Evolutionary conservation across 768 basidiomycete genomes (phyloP).

Genomic region (Xerocomus potaroensis): DNA sequence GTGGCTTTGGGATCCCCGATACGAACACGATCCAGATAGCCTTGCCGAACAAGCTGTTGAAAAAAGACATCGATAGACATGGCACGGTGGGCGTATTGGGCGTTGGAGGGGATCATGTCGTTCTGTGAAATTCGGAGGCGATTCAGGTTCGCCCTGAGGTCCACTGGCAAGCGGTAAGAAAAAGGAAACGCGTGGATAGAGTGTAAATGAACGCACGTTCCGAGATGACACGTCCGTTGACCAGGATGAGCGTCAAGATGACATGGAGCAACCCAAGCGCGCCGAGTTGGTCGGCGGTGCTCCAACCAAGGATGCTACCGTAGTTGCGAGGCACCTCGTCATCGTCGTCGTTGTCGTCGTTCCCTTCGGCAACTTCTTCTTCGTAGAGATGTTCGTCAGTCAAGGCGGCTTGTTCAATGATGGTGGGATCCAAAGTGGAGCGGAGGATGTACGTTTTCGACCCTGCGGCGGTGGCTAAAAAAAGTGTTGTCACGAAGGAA

Average conservation of each 20-base stretch:
- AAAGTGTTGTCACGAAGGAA: not conserved
- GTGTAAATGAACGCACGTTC: slow-evolving; percentile 58
- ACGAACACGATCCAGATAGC: slow-evolving; percentile 69
- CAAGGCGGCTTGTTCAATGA: slow-evolving; percentile 59
- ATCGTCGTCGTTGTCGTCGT: slow-evolving; percentile 43
- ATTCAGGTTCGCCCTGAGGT: slow-evolving; percentile 66
- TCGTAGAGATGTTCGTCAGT: slow-evolving; percentile 43
- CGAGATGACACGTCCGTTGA: slow-evolving; percentile 64
- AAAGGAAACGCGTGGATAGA: no score
- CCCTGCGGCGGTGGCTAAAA: slow-evolving; percentile 45
- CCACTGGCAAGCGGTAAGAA: slow-evolving; percentile 42
- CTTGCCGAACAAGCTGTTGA: slow-evolving; percentile 56
- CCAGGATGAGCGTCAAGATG: slow-evolving; percentile 80
- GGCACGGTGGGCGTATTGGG: slow-evolving; percentile 45
- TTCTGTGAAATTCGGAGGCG: slow-evolving; percentile 58
- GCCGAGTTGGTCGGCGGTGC: slow-evolving; percentile 59
- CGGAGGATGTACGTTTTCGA: slow-evolving; percentile 84
- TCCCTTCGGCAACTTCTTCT: slow-evolving; percentile 48
- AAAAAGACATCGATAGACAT: slow-evolving; percentile 67
- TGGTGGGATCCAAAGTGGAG: slow-evolving; percentile 55
- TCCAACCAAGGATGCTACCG: slow-evolving; percentile 76
- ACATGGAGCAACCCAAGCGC: slow-evolving; percentile 73
- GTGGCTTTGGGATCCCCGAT: slow-evolving; percentile 45
- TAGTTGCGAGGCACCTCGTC: slow-evolving; percentile 49
- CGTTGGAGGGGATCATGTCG: slow-evolving; percentile 46